Evolutionary conservation across 805 yeast species (phyloP).

Genomic region (Yarrowia hollandica): DNA sequence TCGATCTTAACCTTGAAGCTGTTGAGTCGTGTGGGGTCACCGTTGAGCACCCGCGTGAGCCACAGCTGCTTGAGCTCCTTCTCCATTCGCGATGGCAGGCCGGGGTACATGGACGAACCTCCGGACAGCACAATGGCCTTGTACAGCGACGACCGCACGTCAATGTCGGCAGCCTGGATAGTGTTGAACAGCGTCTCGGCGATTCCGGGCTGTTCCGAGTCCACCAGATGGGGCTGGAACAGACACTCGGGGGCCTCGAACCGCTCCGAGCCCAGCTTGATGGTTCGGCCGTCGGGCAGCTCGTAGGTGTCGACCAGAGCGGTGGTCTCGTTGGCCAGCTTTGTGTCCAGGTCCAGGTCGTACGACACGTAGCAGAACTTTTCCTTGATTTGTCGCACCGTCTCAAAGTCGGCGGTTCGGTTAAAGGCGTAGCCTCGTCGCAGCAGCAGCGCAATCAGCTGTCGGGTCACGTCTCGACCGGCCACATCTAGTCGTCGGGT

Average conservation of each 20-base stretch:
- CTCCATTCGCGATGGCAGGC: slow-evolving; percentile 91
- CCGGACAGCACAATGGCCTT: slow-evolving; percentile 94
- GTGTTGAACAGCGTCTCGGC: slow-evolving; percentile 92
- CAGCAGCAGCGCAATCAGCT: slow-evolving; percentile 82
- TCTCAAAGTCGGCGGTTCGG: slow-evolving; percentile 98
- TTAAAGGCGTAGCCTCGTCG: slow-evolving; percentile 98
- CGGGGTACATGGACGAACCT: slow-evolving; percentile 98
- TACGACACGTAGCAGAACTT: slow-evolving; percentile 93
- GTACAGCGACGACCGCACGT: slow-evolving; percentile 81
- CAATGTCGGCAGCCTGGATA: slow-evolving; percentile 92
- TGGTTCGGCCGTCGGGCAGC: slow-evolving; percentile 93
- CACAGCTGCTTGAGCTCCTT: slow-evolving; percentile 95
- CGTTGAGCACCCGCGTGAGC: slow-evolving; percentile 83
- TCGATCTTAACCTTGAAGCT: slow-evolving; percentile 96
- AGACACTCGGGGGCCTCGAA: slow-evolving; percentile 96
- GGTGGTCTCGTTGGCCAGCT: slow-evolving; percentile 90
- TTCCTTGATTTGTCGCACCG: slow-evolving; percentile 96
- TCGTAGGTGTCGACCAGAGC: slow-evolving; percentile 88
- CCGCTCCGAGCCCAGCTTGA: slow-evolving; percentile 92
- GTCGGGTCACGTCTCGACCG: slow-evolving; percentile 97
- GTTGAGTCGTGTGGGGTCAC: slow-evolving; percentile 75
- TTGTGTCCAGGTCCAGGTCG: slow-evolving; percentile 86
- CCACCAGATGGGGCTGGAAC: slow-evolving; percentile 93
- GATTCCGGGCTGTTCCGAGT: slow-evolving; percentile 94
- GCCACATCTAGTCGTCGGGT: slow-evolving; percentile 94